Evolutionary conservation across 139 green algal species (phyloP), one percentile per base, ranked within the genome.

Genomic region (Haematococcus lacustris): DNA sequence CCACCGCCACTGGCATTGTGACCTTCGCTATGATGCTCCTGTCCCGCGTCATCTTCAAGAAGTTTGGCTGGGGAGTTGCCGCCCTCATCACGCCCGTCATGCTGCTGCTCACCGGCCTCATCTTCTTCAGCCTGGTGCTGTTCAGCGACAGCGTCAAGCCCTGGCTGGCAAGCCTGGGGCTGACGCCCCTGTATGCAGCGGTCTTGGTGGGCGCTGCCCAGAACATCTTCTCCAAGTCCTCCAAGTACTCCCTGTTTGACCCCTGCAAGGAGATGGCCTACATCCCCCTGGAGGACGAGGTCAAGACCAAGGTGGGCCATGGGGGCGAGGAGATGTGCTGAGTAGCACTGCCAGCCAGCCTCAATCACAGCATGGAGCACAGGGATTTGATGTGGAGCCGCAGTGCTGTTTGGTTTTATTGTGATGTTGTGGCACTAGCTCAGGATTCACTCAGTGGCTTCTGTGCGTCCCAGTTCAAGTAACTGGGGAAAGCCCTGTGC

Each of bases 191-290:
- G 57, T 92, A 95, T 75, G 92, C 93, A 23, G 95, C 95, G 30
- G 95, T 98, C 74, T 88, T 98, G 69, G 92, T 98, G 5, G 95
- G 95, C 47, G 95, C 94, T 21, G 92, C 91, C 3, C 93, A 98
- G 86, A 99, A 98, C 87, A 93, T 98, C 68, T 99, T 98, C 89
- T 94, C 86, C 76, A 97, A 97, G 90, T 88, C 79, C 43, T 86
- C 91, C 84, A 99, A 99, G 89, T 99, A 98, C 90, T 91, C 88
- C 33, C 89, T 99, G 69, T 99, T 99, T 77, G 95, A 99, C 87
- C 95, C 95, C 61, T 98, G 95, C 93, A 98, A 99, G 88, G 95
- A 99, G 88, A 99, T 98, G 92, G 95, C 93, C 1, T 98, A 99
- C 90, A 99, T 99, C 62, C 95, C 95, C 38, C 85, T 99, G 71